These are phyloP conservation scores for Stachybotrys chartarum DNA, from an alignment of 2,329 filamentous ascomycete genomes.

Conservation along the genomic window DNA sequence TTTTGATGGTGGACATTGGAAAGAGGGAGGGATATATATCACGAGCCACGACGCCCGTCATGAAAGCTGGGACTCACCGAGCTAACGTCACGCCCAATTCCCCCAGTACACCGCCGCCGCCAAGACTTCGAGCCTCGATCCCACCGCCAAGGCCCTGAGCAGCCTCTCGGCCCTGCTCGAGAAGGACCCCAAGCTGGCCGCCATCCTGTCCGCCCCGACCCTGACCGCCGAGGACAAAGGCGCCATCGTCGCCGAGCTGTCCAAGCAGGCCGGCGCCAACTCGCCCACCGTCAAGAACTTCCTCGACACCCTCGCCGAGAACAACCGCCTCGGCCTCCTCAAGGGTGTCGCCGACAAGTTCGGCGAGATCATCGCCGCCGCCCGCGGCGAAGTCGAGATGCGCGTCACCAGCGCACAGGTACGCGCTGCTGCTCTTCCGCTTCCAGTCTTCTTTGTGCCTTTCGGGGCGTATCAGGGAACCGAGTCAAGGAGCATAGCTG, in stretches of 20 bases:
- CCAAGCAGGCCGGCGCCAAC: slow-evolving; percentile 69
- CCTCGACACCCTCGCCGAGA: slow-evolving; percentile 81
- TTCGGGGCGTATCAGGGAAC: too few species aligned
- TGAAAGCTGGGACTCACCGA: background rate
- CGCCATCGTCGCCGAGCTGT: slow-evolving; percentile 77
- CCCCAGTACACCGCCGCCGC: slow-evolving; percentile 86
- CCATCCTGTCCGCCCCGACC: slow-evolving; percentile 73
- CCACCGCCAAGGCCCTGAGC: slow-evolving; percentile 72
- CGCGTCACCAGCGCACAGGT: slow-evolving; percentile 85
- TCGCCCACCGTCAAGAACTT: slow-evolving; percentile 92
- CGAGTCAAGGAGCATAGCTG: too few species aligned
- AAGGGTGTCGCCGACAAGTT: slow-evolving; percentile 85
- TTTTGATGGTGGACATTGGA: background rate
- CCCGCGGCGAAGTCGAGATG: slow-evolving; percentile 89
- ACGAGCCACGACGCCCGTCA: background rate
- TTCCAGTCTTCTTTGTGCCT: too few species aligned
- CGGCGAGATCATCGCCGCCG: slow-evolving; percentile 74
- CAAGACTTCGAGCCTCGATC: slow-evolving; percentile 81
- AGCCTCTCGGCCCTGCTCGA: slow-evolving; percentile 65
- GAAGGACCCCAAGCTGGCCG: slow-evolving; percentile 73
- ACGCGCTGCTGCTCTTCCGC: slow-evolving; percentile 26
- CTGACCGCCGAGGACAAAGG: slow-evolving; percentile 75
- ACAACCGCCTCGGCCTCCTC: slow-evolving; percentile 87
- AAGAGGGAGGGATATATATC: background rate
- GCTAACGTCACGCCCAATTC: slow-evolving; percentile 20